phyloP scores from a whole-genome alignment of 2,329 filamentous ascomycete genomes.

The Nemania diffusa region DNA sequence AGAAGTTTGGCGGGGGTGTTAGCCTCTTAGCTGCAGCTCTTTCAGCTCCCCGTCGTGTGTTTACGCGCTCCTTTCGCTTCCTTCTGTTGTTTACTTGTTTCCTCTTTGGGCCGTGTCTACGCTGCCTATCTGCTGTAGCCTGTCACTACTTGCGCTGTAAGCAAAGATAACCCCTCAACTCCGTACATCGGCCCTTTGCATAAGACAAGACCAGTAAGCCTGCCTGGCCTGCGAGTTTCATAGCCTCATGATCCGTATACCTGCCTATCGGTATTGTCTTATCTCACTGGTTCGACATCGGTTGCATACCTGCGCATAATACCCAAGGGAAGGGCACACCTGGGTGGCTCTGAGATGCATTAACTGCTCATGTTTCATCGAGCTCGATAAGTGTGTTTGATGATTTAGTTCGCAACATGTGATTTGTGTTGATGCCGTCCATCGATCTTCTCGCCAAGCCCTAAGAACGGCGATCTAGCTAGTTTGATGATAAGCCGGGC shows the following conservation, averaged over 20 bases:
- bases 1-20: constrained; percentile 13
- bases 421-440: not conserved
- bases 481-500: constrained; percentile 13
- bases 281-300: not conserved
- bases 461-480: constrained; percentile 26
- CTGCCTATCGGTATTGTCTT: not conserved
- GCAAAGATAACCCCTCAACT: constrained; percentile 33
- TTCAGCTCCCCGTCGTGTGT: constrained; percentile 13
- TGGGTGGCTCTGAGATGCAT: constrained; percentile 9
- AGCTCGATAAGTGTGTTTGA: constrained; percentile 5
- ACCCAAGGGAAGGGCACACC: not conserved
- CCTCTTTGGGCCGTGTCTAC: constrained; percentile 27
- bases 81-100: constrained; percentile 38
- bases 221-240: constrained; percentile 3
- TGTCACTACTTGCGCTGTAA: not conserved
- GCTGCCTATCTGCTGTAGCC: not conserved
- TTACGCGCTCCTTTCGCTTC: constrained; percentile 14
- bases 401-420: constrained; percentile 8
- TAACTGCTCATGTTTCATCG: constrained; percentile 25
- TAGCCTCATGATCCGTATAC: constrained; percentile 10
- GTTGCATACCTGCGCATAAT: not conserved
- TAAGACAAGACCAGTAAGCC: constrained; percentile 4
- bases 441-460: constrained; percentile 25
- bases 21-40: constrained; percentile 29
- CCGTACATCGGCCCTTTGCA: constrained; percentile 30